phyloP scores from a whole-genome alignment of 495 filamentous ascomycete genomes.

The Aspergillus baeticus region DNA sequence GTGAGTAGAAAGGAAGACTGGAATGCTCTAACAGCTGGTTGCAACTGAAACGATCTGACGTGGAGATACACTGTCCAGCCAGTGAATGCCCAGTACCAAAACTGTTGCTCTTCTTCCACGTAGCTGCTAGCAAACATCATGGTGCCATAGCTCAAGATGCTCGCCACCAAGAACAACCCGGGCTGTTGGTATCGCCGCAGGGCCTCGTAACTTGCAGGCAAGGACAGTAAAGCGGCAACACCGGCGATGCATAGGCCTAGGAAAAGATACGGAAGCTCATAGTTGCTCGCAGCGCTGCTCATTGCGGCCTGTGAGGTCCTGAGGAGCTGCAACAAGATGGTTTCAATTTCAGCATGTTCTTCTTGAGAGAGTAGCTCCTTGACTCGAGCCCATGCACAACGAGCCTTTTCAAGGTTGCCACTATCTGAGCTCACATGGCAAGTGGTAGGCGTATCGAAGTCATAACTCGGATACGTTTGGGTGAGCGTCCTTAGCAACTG shows the following conservation, averaged over 20 bases:
- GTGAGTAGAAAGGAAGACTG: not conserved
- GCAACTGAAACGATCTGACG: conserved; percentile 42
- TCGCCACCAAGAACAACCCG: conserved; percentile 32
- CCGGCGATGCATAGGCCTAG: conserved; percentile 51
- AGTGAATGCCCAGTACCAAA: conserved; percentile 91
- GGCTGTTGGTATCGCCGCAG: conserved; percentile 22
- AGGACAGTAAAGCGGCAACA: conserved; percentile 38
- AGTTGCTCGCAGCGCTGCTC: conserved; percentile 88
- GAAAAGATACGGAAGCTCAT: conserved; percentile 64
- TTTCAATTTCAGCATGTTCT: conserved; percentile 17
- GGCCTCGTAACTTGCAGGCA: conserved; percentile 23
- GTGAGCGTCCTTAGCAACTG: conserved; percentile 75
- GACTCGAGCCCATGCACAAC: conserved; percentile 61
- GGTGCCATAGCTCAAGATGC: conserved; percentile 59
- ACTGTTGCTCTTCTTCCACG: conserved; percentile 97
- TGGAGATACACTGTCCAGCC: conserved; percentile 71
- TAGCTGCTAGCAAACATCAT: conserved; percentile 99
- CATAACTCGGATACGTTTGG: conserved; percentile 60
- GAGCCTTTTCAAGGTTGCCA: conserved; percentile 58
- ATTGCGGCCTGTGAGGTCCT: conserved; percentile 69
- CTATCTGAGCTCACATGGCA: conserved; percentile 43
- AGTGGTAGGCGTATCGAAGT: conserved; percentile 46
- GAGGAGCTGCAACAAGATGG: conserved; percentile 54
- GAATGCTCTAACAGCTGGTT: not conserved
- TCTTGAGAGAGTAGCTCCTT: conserved; percentile 17